Evolutionary conservation across 2,329 filamentous ascomycete species (phyloP).

Genomic region (Fusarium continuum): DNA sequence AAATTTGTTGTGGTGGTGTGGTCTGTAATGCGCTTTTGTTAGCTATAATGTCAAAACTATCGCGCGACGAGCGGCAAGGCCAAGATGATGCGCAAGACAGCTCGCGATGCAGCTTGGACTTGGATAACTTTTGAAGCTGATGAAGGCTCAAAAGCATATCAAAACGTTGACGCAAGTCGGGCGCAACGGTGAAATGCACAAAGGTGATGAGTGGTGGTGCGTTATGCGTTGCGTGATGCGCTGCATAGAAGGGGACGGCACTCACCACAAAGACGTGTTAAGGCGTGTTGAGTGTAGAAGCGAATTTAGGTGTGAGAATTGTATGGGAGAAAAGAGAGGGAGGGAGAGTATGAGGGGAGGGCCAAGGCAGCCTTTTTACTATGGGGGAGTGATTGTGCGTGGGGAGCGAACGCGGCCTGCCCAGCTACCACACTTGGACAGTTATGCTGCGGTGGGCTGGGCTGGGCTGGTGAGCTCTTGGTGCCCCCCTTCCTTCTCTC

Average conservation of each 20-base stretch:
- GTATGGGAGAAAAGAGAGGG: conserved; percentile 69
- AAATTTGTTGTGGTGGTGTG: conserved; percentile 29
- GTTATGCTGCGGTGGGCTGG: conserved; percentile 37
- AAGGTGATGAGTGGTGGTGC: conserved; percentile 49
- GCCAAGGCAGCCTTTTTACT: conserved; percentile 70
- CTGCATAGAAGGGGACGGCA: conserved; percentile 50
- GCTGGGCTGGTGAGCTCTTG: conserved; percentile 36
- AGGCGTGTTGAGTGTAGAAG: conserved; percentile 54
- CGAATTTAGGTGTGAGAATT: conserved; percentile 64
- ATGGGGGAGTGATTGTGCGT: conserved; percentile 69
- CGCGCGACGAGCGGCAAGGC: conserved; percentile 23
- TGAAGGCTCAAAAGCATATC: conserved; percentile 29
- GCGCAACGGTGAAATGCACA: conserved; percentile 46
- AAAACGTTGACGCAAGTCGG: conserved; percentile 20
- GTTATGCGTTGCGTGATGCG: conserved; percentile 31
- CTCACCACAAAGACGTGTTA: conserved; percentile 59
- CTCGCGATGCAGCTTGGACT: conserved; percentile 33
- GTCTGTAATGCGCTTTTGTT: conserved; percentile 46
- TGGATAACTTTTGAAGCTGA: conserved; percentile 33
- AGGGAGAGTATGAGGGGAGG: conserved; percentile 63
- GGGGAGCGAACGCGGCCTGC: conserved; percentile 47
- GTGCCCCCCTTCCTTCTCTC: conserved; percentile 32
- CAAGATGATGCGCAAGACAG: conserved; percentile 28
- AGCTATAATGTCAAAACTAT: conserved; percentile 36
- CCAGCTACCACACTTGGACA: conserved; percentile 43